Evolutionary conservation across 2,329 filamentous ascomycete genomes (phyloP).

Genomic region (Allantophomopsis cytisporea): DNA sequence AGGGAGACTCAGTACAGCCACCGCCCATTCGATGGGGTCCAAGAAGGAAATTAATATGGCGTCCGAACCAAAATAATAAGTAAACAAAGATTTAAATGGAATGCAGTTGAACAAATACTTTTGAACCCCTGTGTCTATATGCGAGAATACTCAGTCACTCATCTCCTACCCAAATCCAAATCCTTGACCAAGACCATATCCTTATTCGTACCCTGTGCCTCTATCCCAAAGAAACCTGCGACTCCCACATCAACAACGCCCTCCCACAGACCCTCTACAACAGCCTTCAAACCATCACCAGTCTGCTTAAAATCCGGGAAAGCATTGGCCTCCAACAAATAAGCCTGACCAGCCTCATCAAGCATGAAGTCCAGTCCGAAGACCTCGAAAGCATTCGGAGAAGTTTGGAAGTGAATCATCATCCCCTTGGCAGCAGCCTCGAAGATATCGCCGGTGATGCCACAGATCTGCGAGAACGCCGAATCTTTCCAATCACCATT

Average conservation of each 20-base stretch:
- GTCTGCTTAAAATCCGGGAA: conserved; percentile 96
- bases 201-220: conserved; percentile 15
- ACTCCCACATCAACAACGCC: conserved; percentile 58
- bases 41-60: no score
- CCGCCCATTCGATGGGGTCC: no score
- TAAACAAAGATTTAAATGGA: no score
- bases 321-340: conserved; percentile 84
- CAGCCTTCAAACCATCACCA: conserved; percentile 53
- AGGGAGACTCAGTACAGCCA: no score
- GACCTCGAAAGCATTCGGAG: conserved; percentile 81
- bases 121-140: no score
- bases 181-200: conserved; percentile 37
- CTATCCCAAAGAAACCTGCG: conserved; percentile 47
- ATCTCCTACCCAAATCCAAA: conserved; percentile 33
- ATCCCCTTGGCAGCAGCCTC: conserved; percentile 75
- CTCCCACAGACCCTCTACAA: conserved; percentile 68
- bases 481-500: conserved; percentile 32
- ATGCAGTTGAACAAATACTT: no score
- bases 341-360: conserved; percentile 47
- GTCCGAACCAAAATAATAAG: no score
- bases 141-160: background rate
- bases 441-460: conserved; percentile 64
- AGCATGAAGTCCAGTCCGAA: conserved; percentile 89
- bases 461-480: conserved; percentile 65
- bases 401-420: conserved; percentile 81